Conservation (phyloP, 495 filamentous ascomycete genomes). For the Aspergillus carlsbadensis region DNA sequence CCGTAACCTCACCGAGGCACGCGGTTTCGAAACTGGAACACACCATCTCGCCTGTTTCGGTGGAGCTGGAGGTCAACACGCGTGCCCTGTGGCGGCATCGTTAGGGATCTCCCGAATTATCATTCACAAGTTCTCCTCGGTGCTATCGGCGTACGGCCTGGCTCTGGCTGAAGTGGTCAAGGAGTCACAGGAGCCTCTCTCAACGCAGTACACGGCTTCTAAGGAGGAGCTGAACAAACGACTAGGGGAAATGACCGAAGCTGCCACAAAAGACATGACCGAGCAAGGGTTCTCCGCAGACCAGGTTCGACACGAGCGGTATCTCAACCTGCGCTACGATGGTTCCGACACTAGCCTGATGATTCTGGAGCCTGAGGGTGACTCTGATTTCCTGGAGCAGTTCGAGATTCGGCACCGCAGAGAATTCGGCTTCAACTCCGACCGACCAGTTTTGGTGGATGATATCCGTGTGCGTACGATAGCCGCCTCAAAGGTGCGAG, state of each 20-base stretch:
- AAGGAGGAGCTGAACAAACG: conserved; percentile 34
- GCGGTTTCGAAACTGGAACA: conserved; percentile 48
- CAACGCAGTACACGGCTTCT: conserved; percentile 36
- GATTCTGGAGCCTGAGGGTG: conserved; percentile 44
- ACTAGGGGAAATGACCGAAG: conserved; percentile 30
- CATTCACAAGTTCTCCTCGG: conserved; percentile 54
- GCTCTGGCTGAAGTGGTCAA: conserved; percentile 53
- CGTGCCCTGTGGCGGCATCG: conserved; percentile 49
- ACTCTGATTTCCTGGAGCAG: conserved; percentile 39
- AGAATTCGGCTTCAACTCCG: conserved; percentile 55
- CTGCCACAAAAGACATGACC: conserved; percentile 39
- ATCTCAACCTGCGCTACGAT: conserved; percentile 54
- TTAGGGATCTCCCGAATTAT: conserved; percentile 53
- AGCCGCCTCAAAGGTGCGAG: conserved; percentile 41
- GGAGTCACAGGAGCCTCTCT: conserved; percentile 50
- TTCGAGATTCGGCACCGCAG: conserved; percentile 49
- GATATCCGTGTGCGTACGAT: conserved; percentile 52
- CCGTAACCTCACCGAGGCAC: conserved; percentile 52
- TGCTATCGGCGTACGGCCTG: conserved; percentile 54
- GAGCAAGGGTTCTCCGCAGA: conserved; percentile 37
- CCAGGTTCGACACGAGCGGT: conserved; percentile 48
- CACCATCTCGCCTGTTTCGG: conserved; percentile 56
- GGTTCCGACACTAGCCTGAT: conserved; percentile 55
- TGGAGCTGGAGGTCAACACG: conserved; percentile 56
- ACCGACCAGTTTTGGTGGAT: conserved; percentile 49